Percentiles rank a stretch among this genome's conserved stretches.
These are phyloP conservation scores for Yamadazyma dushanensis DNA, from an alignment of 1,139 yeast genomes.

Conservation along the genomic window DNA sequence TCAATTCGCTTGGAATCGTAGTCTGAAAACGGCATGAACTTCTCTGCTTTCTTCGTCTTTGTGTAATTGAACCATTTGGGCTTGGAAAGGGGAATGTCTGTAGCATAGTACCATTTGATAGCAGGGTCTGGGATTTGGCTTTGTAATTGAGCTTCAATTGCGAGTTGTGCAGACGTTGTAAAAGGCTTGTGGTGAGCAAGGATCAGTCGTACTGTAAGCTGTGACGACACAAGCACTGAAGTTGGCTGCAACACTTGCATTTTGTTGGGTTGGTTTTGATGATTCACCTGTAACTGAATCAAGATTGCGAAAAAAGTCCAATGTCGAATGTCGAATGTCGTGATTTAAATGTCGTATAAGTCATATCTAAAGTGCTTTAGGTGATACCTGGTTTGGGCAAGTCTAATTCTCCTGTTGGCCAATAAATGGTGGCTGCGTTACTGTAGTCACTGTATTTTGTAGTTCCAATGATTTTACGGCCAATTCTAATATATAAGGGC, in stretches of 20 bases:
- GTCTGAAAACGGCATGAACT: constrained; percentile 69
- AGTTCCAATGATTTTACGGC: constrained; percentile 45
- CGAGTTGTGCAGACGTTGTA: constrained; percentile 13
- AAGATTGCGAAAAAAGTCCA: no score
- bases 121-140: constrained; percentile 15
- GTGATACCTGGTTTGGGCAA: constrained; percentile 49
- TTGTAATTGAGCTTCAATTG: constrained; percentile 10
- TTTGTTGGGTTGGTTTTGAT: no score
- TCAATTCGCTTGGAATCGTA: constrained; percentile 67
- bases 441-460: constrained; percentile 52
- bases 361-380: no score
- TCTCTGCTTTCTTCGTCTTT: constrained; percentile 50
- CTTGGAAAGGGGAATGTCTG: constrained; percentile 70
- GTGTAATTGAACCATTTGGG: constrained; percentile 59
- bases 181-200: constrained; percentile 11
- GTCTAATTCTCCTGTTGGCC: constrained; percentile 58
- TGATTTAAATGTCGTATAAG: no score
- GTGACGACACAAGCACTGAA: constrained; percentile 2
- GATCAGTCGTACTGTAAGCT: constrained; percentile 9
- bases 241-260: not conserved
- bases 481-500: constrained; percentile 54
- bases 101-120: constrained; percentile 76
- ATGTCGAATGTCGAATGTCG: no score
- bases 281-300: no score
- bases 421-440: constrained; percentile 52